Evolutionary conservation across 2,329 filamentous ascomycete genomes (phyloP).

Genomic region (Sclerotinia glacialis): DNA sequence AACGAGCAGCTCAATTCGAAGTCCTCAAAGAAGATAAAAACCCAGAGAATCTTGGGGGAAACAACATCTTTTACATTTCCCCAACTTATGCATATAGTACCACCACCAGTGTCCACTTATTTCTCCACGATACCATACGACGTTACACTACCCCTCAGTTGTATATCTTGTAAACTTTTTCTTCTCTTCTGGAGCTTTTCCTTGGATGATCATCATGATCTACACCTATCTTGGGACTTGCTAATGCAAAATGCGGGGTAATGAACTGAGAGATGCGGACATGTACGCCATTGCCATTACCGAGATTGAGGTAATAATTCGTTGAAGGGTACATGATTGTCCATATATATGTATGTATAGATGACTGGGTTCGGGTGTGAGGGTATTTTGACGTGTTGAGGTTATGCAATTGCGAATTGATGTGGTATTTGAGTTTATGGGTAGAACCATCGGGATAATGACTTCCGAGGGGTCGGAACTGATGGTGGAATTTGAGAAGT

Average conservation of each 20-base stretch:
- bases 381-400: neutral
- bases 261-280: neutral
- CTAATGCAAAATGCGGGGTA: slow-evolving; percentile 17
- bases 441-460: slow-evolving; percentile 1
- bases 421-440: neutral
- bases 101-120: neutral
- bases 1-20: neutral
- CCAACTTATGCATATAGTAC: neutral
- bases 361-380: neutral
- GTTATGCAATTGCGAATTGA: neutral
- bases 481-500: neutral
- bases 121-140: slow-evolving; percentile 13
- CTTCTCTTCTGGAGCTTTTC: neutral
- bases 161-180: neutral
- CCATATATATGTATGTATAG: neutral
- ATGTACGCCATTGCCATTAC: slow-evolving; percentile 15
- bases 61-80: slow-evolving; percentile 3
- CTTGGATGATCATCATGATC: slow-evolving; percentile 2
- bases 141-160: slow-evolving; percentile 16
- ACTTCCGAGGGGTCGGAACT: neutral
- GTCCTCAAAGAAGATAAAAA: neutral
- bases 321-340: neutral
- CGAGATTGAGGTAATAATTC: neutral
- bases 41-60: neutral
- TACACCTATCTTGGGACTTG: neutral